Evolutionary conservation across 108 stramenopile species (phyloP), one percentile per base, ranked within the genome.

Genomic region (Mediolabrus comicus): DNA sequence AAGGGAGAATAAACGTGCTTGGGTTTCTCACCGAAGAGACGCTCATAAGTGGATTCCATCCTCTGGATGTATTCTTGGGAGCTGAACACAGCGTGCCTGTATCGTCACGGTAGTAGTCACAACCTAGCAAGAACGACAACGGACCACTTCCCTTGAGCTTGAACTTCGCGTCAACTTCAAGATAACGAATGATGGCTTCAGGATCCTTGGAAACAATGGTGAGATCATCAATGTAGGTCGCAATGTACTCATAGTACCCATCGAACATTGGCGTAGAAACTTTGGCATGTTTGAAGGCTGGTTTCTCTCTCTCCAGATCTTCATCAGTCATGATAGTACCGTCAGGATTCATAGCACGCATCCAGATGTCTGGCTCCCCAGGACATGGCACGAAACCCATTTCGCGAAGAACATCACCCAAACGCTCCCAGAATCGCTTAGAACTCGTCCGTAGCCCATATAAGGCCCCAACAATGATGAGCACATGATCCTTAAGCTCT

Each of bases 61-160:
- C 27, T 32, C n/a, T 71, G 67, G 12, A 83, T 65, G 38, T 83
- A 83, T 53, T 36, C 9, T 51, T 61, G 30, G 81, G 77, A 2
- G 49, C 29, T 24, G 46, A 38, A 7, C 52, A 57, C 0, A 82
- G 43, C 3, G 51, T 62, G 12, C 82, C 77, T 62, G 63, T 36
- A 26, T 43, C n/a, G 30, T 82, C 76, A 8, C 71, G 55, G 5
- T 16, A 38, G 31, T 74, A 69, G 33, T 77, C 53, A 39, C 69
- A 46, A 0, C 83, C 78, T 16, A 84, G 62, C 30, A 78, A 73
- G 54, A 55, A 84, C 0, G 70, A 33, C 6, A 74, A 16, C 3
- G 26, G 53, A 32, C 74, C 74, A 0, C 51, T 51, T 24, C 83
- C 83, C 27, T 84, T 84, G 34, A 84, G 54, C 16, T 72, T 72